A percentile compares a stretch with the other conserved stretches of the same genome.
phyloP scores from a whole-genome alignment of 2,329 filamentous ascomycete genomes.

The Ophiocordyceps polyrhachis-furcata region DNA sequence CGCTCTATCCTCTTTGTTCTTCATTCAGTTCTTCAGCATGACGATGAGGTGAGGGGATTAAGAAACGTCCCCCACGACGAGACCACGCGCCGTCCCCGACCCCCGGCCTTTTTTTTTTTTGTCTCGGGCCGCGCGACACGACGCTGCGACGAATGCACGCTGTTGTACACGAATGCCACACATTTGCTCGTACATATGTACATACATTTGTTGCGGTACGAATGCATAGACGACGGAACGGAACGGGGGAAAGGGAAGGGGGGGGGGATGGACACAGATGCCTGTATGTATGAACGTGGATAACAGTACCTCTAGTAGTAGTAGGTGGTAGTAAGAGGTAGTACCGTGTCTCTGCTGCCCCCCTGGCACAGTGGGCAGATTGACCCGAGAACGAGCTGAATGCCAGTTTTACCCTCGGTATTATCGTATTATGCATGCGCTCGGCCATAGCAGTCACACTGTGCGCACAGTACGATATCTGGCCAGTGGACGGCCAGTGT shows the following conservation, averaged over 20 bases:
- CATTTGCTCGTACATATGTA: neutral
- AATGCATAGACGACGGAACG: neutral
- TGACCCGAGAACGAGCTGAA: neutral
- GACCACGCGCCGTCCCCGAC: neutral
- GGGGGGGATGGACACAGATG: neutral
- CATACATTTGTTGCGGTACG: neutral
- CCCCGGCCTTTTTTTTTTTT: neutral
- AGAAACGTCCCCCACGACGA: slow-evolving; percentile 1
- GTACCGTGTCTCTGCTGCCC: neutral
- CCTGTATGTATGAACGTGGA: too few species aligned
- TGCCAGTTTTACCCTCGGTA: neutral
- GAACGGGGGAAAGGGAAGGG: too few species aligned
- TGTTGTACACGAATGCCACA: neutral
- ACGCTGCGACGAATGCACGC: neutral
- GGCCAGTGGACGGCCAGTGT: neutral
- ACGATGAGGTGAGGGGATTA: neutral
- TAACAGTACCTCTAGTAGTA: neutral
- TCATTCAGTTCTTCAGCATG: too few species aligned
- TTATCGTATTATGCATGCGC: neutral
- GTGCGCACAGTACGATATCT: neutral
- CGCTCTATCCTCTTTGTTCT: too few species aligned
- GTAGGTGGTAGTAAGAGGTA: neutral
- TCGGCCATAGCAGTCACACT: neutral
- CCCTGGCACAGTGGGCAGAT: neutral
- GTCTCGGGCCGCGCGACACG: neutral